Percentiles rank a stretch among this genome's conserved stretches.
Conservation (phyloP, 2,329 filamentous ascomycete genomes). For the Tothia fuscella region DNA sequence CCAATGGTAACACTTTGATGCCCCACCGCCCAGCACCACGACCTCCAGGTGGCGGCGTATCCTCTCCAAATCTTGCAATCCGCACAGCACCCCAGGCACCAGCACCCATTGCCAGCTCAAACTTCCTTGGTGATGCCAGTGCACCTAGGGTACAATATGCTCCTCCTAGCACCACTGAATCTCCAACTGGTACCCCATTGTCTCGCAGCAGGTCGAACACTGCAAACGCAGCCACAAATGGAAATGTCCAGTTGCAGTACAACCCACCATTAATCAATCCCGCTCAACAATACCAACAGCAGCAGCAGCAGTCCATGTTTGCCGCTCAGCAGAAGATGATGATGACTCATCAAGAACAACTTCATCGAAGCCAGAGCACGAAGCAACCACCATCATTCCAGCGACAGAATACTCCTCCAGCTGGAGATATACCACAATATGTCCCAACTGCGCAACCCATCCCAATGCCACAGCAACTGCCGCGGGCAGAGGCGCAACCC, state of each 20-base stretch:
- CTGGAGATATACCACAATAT: conserved; percentile 28
- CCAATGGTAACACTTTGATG: conserved; percentile 43
- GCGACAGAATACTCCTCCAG: conserved; percentile 28
- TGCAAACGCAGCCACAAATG: conserved; percentile 16
- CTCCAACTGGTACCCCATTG: conserved; percentile 13
- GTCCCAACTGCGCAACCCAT: conserved; percentile 40
- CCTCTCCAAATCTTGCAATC: conserved; percentile 39
- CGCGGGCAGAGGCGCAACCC: conserved; percentile 39
- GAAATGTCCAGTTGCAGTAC: conserved; percentile 32
- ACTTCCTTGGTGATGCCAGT: conserved; percentile 20
- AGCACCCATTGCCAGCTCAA: conserved; percentile 24
- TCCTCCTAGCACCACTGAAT: conserved; percentile 28
- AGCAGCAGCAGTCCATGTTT: conserved; percentile 75
- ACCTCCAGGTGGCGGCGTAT: conserved; percentile 49
- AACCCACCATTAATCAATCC: conserved; percentile 10
- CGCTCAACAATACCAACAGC: conserved; percentile 46
- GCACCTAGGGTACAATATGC: conserved; percentile 31
- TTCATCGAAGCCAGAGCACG: conserved; percentile 65
- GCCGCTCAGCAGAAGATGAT: conserved; percentile 67
- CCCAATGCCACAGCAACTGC: conserved; percentile 32
- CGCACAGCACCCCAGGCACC: conserved; percentile 46
- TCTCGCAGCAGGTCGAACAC: conserved; percentile 21
- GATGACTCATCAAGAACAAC: conserved; percentile 39
- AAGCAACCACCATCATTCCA: conserved; percentile 30
- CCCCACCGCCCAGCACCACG: conserved; percentile 78